Evolutionary conservation across 2,329 filamentous ascomycete genomes (phyloP).

Genomic region (Nigrospora osmanthi): DNA sequence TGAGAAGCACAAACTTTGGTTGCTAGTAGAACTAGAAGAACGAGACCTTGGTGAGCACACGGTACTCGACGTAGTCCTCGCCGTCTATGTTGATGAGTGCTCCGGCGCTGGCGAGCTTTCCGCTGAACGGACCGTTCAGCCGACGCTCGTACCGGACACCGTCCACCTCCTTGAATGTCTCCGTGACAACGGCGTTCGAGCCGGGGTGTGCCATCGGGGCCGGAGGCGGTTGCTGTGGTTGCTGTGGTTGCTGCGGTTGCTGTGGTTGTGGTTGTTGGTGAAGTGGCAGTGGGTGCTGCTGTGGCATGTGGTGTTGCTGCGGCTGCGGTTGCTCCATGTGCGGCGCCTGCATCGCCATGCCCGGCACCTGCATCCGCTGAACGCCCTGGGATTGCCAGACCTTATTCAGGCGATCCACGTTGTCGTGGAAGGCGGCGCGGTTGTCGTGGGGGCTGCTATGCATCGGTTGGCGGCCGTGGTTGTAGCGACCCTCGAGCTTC

Average conservation of each 20-base stretch:
- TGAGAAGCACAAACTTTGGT: too few relatives aligned
- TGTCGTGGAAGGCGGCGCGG: slow-evolving; percentile 35
- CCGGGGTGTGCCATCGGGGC: not conserved
- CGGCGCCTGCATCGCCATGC: not conserved
- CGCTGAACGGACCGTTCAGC: slow-evolving; percentile 50
- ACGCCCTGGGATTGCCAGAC: slow-evolving; percentile 49
- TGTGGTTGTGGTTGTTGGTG: slow-evolving; percentile 2
- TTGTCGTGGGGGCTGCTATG: slow-evolving; percentile 8
- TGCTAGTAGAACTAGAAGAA: slow-evolving; percentile 48
- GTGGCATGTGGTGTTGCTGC: not conserved
- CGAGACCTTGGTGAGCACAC: slow-evolving; percentile 54
- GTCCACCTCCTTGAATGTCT: slow-evolving; percentile 49
- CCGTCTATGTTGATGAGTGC: slow-evolving; percentile 57
- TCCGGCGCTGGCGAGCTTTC: slow-evolving; percentile 55
- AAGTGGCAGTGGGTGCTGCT: slow-evolving; percentile 6
- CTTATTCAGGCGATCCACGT: slow-evolving; percentile 44
- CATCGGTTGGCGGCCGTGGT: too few relatives aligned
- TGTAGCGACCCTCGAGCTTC: slow-evolving; percentile 30
- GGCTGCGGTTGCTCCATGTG: slow-evolving; percentile 1
- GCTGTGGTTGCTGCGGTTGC: slow-evolving; percentile 4
- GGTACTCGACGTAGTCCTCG: slow-evolving; percentile 60
- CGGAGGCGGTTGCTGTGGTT: slow-evolving; percentile 7
- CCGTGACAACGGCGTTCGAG: slow-evolving; percentile 16
- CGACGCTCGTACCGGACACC: slow-evolving; percentile 58
- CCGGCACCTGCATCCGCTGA: slow-evolving; percentile 19